A percentile compares a stretch with the other conserved stretches of the same genome.
Evolutionary conservation across 2,329 filamentous ascomycete species (phyloP).

Genomic region (Hymenoscyphus occultus): DNA sequence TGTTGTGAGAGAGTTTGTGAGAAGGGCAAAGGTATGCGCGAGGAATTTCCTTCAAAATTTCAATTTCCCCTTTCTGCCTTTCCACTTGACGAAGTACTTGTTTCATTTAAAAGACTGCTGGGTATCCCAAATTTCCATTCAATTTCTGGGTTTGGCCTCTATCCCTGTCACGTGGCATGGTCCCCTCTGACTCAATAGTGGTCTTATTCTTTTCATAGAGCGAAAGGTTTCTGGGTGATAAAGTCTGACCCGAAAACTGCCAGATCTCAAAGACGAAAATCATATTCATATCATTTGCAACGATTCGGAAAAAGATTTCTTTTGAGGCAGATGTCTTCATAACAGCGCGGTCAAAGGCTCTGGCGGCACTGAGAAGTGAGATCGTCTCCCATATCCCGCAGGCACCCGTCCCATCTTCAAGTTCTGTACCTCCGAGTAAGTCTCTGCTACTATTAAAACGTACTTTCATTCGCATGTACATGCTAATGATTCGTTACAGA

Average conservation of each 20-base stretch:
- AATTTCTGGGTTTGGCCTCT: neutral
- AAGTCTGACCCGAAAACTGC: constrained; percentile 2
- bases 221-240: neutral
- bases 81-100: neutral
- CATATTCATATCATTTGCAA: constrained; percentile 76
- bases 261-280: constrained; percentile 65
- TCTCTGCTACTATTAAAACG: constrained; percentile 1
- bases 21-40: constrained; percentile 60
- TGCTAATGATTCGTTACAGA: constrained; percentile 44
- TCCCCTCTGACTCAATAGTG: neutral
- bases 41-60: neutral
- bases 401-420: constrained; percentile 16
- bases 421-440: constrained; percentile 40
- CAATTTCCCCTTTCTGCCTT: neutral
- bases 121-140: too few species aligned
- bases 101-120: neutral
- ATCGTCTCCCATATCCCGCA: constrained; percentile 48
- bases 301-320: constrained; percentile 55
- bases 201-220: neutral
- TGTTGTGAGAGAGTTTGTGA: constrained; percentile 69
- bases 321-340: constrained; percentile 66
- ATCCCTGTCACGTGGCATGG: neutral
- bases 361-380: constrained; percentile 56
- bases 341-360: constrained; percentile 56
- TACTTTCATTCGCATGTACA: neutral